Evolutionary conservation across 1,139 yeast genomes (phyloP).

Genomic region (Yamadazyma blattariae): DNA sequence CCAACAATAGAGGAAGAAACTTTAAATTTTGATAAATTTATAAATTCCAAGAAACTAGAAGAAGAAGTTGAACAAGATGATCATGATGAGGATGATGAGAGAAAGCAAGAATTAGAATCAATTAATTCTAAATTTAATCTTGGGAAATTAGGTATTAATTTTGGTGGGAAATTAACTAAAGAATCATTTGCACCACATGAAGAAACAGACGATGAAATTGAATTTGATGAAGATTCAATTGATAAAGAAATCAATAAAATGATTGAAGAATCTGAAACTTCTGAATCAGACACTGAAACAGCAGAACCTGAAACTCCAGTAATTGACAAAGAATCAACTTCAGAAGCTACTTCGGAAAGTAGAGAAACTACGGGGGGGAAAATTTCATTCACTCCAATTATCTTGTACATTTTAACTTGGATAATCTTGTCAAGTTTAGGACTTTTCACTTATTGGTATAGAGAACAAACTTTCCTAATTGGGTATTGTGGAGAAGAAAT

Average conservation of each 20-base stretch:
- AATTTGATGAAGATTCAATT: background rate
- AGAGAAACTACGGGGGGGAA: too few species aligned
- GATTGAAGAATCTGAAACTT: background rate
- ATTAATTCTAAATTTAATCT: background rate
- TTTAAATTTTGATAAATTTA: slow-evolving; percentile 20
- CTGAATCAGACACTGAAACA: too few species aligned
- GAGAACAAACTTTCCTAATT: slow-evolving; percentile 54
- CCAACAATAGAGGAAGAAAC: slow-evolving; percentile 23
- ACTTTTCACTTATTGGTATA: slow-evolving; percentile 53
- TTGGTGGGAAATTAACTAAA: slow-evolving; percentile 13
- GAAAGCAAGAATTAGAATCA: too few species aligned
- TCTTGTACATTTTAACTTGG: slow-evolving; percentile 24
- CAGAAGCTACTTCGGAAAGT: too few species aligned
- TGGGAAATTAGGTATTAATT: slow-evolving; percentile 21
- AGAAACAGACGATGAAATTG: slow-evolving; percentile 7
- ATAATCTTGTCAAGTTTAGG: slow-evolving; percentile 23
- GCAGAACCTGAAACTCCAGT: too few species aligned
- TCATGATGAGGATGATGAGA: background rate
- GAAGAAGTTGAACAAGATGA: background rate
- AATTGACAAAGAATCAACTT: too few species aligned
- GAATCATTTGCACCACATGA: slow-evolving; percentile 15
- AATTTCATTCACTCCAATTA: slow-evolving; percentile 1
- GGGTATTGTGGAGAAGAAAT: slow-evolving; percentile 72
- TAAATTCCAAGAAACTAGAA: slow-evolving; percentile 6
- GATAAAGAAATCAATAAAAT: background rate